phyloP scores from a whole-genome alignment of 2,329 filamentous ascomycete genomes.

The Cladorrhinum sp. region DNA sequence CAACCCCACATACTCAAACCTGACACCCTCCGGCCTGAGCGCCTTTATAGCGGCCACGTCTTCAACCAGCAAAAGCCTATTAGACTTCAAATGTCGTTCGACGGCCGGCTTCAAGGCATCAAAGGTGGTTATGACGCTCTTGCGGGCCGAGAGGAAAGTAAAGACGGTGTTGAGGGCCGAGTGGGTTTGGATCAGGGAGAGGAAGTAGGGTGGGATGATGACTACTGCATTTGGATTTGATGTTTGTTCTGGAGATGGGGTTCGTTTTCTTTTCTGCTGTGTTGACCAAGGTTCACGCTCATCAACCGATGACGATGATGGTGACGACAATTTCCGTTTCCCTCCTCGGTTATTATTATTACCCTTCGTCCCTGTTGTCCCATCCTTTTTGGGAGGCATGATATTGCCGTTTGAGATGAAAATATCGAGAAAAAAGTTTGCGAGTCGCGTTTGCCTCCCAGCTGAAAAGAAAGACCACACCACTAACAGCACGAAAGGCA shows the following conservation, averaged over 20 bases:
- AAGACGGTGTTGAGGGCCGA: slow-evolving; percentile 87
- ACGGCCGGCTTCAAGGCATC: slow-evolving; percentile 83
- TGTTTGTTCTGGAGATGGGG: not conserved
- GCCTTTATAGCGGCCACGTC: slow-evolving; percentile 82
- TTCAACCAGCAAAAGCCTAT: slow-evolving; percentile 63
- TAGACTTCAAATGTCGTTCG: slow-evolving; percentile 66
- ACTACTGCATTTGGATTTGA: slow-evolving; percentile 1
- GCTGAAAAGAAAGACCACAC: slow-evolving; percentile 1
- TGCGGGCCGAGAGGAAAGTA: slow-evolving; percentile 91
- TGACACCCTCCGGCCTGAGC: slow-evolving; percentile 72
- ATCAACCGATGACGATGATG: not conserved
- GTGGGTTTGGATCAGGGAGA: slow-evolving; percentile 54
- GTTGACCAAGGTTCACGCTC: not conserved
- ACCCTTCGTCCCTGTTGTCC: not conserved
- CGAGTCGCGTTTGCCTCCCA: slow-evolving; percentile 6
- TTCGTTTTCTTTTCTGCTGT: not conserved
- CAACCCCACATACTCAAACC: slow-evolving; percentile 84
- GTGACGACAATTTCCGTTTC: slow-evolving; percentile 14
- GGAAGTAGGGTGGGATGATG: slow-evolving; percentile 6
- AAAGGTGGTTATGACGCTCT: slow-evolving; percentile 88
- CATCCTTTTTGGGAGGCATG: slow-evolving; percentile 7
- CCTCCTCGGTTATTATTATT: not conserved
- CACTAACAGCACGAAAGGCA: slow-evolving; percentile 24
- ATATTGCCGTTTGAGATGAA: not conserved
- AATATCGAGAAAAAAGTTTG: no score